Percentiles rank a stretch among this genome's conserved stretches.
Evolutionary conservation across 2,329 filamentous ascomycete species (phyloP).

Genomic region (Atkinsonella texensis): DNA sequence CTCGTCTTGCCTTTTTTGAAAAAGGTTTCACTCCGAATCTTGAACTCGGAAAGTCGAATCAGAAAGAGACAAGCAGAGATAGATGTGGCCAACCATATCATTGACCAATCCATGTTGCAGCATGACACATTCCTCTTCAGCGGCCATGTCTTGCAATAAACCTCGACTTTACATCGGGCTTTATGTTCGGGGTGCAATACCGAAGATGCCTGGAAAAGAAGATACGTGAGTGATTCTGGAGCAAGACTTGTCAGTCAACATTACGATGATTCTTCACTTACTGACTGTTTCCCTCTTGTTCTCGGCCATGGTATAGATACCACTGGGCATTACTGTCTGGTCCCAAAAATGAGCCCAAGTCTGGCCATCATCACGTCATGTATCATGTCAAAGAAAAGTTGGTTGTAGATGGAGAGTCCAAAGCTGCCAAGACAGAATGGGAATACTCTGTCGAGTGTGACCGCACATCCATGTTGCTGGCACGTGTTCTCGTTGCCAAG

Average conservation of each 20-base stretch:
- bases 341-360: constrained; percentile 2
- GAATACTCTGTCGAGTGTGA: constrained; percentile 5
- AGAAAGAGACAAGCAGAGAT: background rate
- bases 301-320: background rate
- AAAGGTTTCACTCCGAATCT: too few species aligned
- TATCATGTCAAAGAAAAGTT: constrained; percentile 6
- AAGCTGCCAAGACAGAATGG: constrained; percentile 4
- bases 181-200: constrained; percentile 5
- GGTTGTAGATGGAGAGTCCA: constrained; percentile 4
- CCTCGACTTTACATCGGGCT: constrained; percentile 7
- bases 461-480: constrained; percentile 5
- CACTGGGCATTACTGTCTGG: constrained; percentile 7
- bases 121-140: background rate
- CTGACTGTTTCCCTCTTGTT: background rate
- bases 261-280: background rate
- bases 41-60: too few species aligned
- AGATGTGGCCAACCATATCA: background rate
- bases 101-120: background rate
- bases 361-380: constrained; percentile 4
- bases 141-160: constrained; percentile 2
- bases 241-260: background rate
- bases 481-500: constrained; percentile 4
- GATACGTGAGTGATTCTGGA: constrained; percentile 3
- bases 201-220: constrained; percentile 6
- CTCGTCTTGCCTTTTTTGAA: too few species aligned